A percentile compares a stretch with the other conserved stretches of the same genome.
phyloP scores from a whole-genome alignment of 331 rosid genomes.

The Telfairia occidentalis region DNA sequence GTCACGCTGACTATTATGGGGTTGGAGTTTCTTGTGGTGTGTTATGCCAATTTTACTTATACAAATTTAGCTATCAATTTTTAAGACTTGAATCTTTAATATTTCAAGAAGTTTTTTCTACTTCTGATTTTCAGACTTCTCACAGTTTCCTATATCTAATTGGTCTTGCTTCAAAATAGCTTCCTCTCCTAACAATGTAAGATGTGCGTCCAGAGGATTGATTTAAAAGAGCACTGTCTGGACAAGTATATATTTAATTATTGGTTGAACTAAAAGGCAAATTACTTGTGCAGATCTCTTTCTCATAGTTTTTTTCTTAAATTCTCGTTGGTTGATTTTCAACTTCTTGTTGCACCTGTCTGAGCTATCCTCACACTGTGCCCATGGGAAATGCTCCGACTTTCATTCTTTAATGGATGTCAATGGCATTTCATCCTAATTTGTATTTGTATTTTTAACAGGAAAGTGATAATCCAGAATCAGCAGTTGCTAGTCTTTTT shows the following conservation, averaged over 20 bases:
- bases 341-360: neutral
- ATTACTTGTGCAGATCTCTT: neutral
- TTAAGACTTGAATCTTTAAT: neutral
- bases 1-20: neutral
- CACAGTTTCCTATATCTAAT: neutral
- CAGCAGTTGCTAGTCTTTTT: constrained; percentile 82
- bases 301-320: neutral
- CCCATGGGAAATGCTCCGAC: neutral
- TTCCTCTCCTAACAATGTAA: neutral
- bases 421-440: neutral
- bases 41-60: neutral
- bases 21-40: neutral
- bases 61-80: neutral
- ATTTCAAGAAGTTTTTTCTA: neutral
- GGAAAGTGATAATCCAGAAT: constrained; percentile 80
- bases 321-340: neutral
- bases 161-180: neutral
- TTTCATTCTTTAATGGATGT: neutral
- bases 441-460: constrained; percentile 18
- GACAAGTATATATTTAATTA: neutral
- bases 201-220: neutral
- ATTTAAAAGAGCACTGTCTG: neutral
- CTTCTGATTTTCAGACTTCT: neutral
- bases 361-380: neutral
- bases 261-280: neutral